These are phyloP conservation scores for Xylaria arbuscula DNA, from an alignment of 2,329 filamentous ascomycete genomes.

Conservation along the genomic window DNA sequence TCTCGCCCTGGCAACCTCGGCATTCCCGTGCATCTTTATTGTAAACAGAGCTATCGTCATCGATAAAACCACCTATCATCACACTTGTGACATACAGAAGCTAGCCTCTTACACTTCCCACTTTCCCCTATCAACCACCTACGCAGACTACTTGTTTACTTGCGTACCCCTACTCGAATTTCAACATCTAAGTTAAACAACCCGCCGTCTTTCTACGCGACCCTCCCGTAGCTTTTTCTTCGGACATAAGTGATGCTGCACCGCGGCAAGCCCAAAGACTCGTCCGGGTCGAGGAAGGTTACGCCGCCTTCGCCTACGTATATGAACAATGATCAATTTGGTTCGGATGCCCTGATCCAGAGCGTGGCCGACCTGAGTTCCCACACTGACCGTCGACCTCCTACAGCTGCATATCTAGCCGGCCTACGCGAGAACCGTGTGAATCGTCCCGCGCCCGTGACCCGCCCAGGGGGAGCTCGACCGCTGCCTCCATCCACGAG, in stretches of 20 bases:
- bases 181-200: background rate
- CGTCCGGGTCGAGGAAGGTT: slow-evolving; percentile 60
- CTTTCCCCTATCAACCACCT: background rate
- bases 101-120: slow-evolving; percentile 7
- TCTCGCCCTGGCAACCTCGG: slow-evolving; percentile 30
- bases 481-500: slow-evolving; percentile 62
- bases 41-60: slow-evolving; percentile 33
- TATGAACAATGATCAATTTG: slow-evolving; percentile 75
- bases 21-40: background rate
- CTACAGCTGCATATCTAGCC: slow-evolving; percentile 68
- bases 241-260: slow-evolving; percentile 39
- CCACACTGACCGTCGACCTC: slow-evolving; percentile 33
- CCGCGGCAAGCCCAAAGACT: slow-evolving; percentile 49
- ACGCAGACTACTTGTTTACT: background rate
- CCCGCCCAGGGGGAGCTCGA: slow-evolving; percentile 76
- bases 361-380: slow-evolving; percentile 18
- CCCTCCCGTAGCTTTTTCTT: slow-evolving; percentile 1
- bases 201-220: background rate
- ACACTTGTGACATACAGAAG: background rate
- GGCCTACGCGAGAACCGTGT: slow-evolving; percentile 76
- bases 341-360: slow-evolving; percentile 55
- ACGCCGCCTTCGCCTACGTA: slow-evolving; percentile 71
- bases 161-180: background rate
- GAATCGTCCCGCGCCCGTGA: slow-evolving; percentile 63
- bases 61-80: slow-evolving; percentile 13